phyloP scores from a whole-genome alignment of 2,329 filamentous ascomycete species.

The Penicillium sp. region DNA sequence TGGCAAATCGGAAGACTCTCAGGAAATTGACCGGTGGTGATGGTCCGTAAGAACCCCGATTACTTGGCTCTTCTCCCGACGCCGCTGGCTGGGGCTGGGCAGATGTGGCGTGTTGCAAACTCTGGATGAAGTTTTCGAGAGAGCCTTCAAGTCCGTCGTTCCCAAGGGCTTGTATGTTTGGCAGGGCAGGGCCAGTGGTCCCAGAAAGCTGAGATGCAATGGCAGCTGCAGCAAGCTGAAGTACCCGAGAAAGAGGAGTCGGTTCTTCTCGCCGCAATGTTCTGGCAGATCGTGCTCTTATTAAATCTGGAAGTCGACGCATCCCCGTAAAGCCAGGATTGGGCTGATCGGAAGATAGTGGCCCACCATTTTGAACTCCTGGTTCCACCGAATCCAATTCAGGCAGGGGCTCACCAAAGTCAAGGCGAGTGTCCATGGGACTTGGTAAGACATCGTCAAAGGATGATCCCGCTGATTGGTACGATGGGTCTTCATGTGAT shows the following conservation, averaged over 20 bases:
- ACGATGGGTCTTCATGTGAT: conserved; percentile 27
- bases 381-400: conserved; percentile 44
- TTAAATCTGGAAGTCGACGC: conserved; percentile 39
- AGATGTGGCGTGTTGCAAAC: conserved; percentile 59
- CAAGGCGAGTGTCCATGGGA: conserved; percentile 40
- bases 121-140: conserved; percentile 60
- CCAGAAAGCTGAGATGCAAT: conserved; percentile 63
- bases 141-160: conserved; percentile 57
- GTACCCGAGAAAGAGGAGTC: conserved; percentile 57
- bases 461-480: conserved; percentile 27
- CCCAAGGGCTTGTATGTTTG: conserved; percentile 53
- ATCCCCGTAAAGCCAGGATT: conserved; percentile 30
- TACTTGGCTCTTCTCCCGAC: conserved; percentile 33
- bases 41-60: conserved; percentile 38
- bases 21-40: conserved; percentile 62
- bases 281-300: conserved; percentile 53
- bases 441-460: conserved; percentile 20
- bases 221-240: conserved; percentile 60
- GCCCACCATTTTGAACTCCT: conserved; percentile 29
- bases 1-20: conserved; percentile 64
- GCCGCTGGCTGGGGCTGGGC: conserved; percentile 45
- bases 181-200: conserved; percentile 52
- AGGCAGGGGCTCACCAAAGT: conserved; percentile 37
- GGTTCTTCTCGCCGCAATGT: conserved; percentile 56
- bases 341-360: conserved; percentile 23